These are phyloP conservation scores for Tetracladium maxilliforme DNA, from an alignment of 2,329 filamentous ascomycete species.

Conservation along the genomic window DNA sequence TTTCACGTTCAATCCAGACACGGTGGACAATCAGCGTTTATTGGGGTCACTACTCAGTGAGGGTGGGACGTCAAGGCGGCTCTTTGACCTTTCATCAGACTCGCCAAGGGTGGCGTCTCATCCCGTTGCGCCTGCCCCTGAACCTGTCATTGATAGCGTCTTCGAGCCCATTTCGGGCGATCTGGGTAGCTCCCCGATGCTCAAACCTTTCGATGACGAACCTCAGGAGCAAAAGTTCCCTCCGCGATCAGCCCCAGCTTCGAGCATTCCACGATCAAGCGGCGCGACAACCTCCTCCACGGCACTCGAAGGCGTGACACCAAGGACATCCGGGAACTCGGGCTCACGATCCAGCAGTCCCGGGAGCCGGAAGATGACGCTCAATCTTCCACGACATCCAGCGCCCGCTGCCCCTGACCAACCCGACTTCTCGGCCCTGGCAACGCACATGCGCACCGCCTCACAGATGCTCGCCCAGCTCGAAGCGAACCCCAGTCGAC, in stretches of 20 bases:
- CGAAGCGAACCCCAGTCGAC: conserved; percentile 65
- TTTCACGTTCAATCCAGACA: conserved; percentile 68
- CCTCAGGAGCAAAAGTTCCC: conserved; percentile 16
- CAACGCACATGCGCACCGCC: conserved; percentile 76
- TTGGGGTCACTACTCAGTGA: conserved; percentile 41
- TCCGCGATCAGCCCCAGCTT: conserved; percentile 5
- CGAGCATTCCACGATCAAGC: conserved; percentile 7
- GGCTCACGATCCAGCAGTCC: conserved; percentile 57
- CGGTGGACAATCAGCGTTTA: conserved; percentile 55
- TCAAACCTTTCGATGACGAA: conserved; percentile 40
- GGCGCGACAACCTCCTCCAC: conserved; percentile 17
- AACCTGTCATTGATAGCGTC: conserved; percentile 49
- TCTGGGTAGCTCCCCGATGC: conserved; percentile 56
- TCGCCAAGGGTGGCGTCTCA: conserved; percentile 31
- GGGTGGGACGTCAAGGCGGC: conserved; percentile 34
- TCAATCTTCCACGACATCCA: no score
- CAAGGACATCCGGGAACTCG: conserved; percentile 54
- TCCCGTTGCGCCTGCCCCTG: conserved; percentile 14
- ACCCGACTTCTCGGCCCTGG: conserved; percentile 68
- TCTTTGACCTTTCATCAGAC: conserved; percentile 60
- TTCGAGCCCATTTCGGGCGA: conserved; percentile 74
- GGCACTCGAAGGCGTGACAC: conserved; percentile 48
- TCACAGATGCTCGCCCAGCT: conserved; percentile 79
- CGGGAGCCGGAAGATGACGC: conserved; percentile 42
- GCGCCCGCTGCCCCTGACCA: no score